Conservation (phyloP, 495 filamentous ascomycete genomes). For the Hyaloscypha variabilis region DNA sequence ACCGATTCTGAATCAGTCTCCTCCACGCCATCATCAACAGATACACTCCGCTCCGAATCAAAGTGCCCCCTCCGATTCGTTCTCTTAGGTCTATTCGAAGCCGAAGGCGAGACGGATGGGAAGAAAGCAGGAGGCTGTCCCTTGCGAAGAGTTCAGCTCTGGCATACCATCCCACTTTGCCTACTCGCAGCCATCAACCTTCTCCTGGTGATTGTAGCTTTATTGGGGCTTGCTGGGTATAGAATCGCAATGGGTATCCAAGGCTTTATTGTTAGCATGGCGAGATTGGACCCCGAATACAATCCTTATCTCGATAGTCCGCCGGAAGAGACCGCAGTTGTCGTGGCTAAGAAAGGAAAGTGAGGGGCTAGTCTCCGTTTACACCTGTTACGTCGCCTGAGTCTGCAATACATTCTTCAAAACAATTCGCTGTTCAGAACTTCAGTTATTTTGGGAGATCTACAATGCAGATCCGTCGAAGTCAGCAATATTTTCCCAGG, state of each 20-base stretch:
- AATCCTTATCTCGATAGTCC: conserved; percentile 18
- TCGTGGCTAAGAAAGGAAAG: conserved; percentile 11
- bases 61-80: conserved; percentile 34
- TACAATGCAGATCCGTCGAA: too few relatives aligned
- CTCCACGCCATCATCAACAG: conserved; percentile 11
- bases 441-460: too few relatives aligned
- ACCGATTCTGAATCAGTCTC: conserved; percentile 28
- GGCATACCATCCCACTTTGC: conserved; percentile 32
- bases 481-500: too few relatives aligned
- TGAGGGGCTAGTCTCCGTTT: not conserved
- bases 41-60: conserved; percentile 15
- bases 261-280: conserved; percentile 13
- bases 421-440: too few relatives aligned
- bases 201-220: conserved; percentile 28
- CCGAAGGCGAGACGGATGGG: conserved; percentile 14
- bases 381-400: too few relatives aligned
- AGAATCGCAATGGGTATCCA: conserved; percentile 25
- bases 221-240: conserved; percentile 30
- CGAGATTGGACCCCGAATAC: conserved; percentile 16
- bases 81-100: conserved; percentile 25
- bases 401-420: too few relatives aligned
- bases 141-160: conserved; percentile 30
- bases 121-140: conserved; percentile 29
- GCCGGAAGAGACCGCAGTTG: not conserved
- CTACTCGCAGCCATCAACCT: conserved; percentile 31